Evolutionary conservation across 768 basidiomycete species (phyloP).

Genomic region (Tylopilus balloui): DNA sequence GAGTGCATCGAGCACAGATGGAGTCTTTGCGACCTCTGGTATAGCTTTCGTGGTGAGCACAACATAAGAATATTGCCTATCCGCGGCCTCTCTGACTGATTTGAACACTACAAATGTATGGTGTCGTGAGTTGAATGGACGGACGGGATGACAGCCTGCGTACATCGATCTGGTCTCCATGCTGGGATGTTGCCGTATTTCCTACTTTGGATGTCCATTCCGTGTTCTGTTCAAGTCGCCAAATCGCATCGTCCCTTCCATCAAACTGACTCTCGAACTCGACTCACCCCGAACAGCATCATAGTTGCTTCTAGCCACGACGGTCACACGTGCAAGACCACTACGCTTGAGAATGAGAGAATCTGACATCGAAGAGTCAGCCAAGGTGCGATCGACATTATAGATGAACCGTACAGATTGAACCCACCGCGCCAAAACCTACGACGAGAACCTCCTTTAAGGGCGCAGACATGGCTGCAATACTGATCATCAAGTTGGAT

Average conservation of each 20-base stretch:
- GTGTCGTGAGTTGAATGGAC: slow-evolving; percentile 17
- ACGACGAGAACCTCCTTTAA: slow-evolving; percentile 52
- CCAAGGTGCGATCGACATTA: background rate
- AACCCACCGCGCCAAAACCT: slow-evolving; percentile 65
- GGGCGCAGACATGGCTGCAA: slow-evolving; percentile 9
- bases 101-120: slow-evolving; percentile 44
- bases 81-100: slow-evolving; percentile 56
- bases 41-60: slow-evolving; percentile 67
- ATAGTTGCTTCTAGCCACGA: slow-evolving; percentile 69
- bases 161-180: slow-evolving; percentile 65
- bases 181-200: slow-evolving; percentile 55
- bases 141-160: background rate
- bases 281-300: slow-evolving; percentile 46
- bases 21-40: slow-evolving; percentile 58
- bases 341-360: slow-evolving; percentile 53
- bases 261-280: background rate
- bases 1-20: slow-evolving; percentile 52
- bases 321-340: slow-evolving; percentile 61
- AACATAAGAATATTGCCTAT: slow-evolving; percentile 59
- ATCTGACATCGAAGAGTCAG: slow-evolving; percentile 34
- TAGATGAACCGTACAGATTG: slow-evolving; percentile 43
- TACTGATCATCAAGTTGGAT: background rate
- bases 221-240: slow-evolving; percentile 37
- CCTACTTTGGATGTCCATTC: slow-evolving; percentile 51
- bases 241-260: background rate